Base-by-base conservation (phyloP, 2,329 filamentous ascomycete species). In the Alternaria metachromatica region DNA sequence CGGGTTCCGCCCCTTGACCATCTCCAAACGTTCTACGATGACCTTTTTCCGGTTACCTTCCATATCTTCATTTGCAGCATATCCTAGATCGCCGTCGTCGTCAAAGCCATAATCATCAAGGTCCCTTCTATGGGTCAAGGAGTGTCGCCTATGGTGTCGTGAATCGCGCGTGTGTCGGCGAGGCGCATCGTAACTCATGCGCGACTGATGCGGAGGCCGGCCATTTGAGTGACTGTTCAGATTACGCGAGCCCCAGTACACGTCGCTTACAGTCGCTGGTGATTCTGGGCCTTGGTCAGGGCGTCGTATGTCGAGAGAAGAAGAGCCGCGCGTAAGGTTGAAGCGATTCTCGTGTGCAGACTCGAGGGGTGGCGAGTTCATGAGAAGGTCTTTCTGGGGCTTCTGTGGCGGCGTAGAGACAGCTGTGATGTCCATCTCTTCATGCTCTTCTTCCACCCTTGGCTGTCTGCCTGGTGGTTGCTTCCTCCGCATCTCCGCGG, bases 11-110 rank as follows among this genome's bases (percentile, higher is more conserved):
- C 90, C 93, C 86, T 98, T 98, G 66, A 99, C 96, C 64, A 95
- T 92, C 84, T 99, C 96, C 62, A 99, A 83, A 67, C 96, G 87
- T 84, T 99, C 96, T 51, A 99, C 94, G 84, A 99, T 98, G 51
- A 99, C 96, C 81, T 96, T 97, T 73, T 94, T 88, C 78, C 92
- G 90, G 74, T 94, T 92, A 12, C 92, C 92, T 80, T 98, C 96
- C 88, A 97, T 93, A 25, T 93, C 96, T 78, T 95, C 93, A 0
- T 96, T 96, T 1, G 94, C 95, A 11, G 94, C 93, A 81, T 97
- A 99, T 10, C 96, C 96, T 26, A 99, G 83, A 80, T 99, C 96
- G 1, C 96, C 96, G 74, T 97, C 94, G 8, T 94, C 85, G 71
- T 96, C 75, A 41, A 63, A 64, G 7, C 73, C 92, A 33, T 74